These are phyloP conservation scores for Candida tibetensis DNA, from an alignment of 805 yeast species.

Conservation along the genomic window DNA sequence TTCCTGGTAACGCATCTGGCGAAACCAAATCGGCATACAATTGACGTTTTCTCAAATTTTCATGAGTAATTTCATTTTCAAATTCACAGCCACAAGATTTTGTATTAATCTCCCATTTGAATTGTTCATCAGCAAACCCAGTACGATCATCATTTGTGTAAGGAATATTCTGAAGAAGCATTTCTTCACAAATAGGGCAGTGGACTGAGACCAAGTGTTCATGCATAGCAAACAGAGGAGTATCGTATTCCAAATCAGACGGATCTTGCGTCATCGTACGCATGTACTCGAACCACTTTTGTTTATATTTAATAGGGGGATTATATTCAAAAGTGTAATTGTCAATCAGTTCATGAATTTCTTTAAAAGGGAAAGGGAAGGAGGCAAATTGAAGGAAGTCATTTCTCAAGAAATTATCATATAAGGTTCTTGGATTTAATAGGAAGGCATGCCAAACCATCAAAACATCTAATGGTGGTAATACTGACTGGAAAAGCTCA, in stretches of 20 bases:
- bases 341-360: constrained; percentile 9
- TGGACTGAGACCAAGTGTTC: constrained; percentile 8
- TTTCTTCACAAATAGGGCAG: constrained; percentile 14
- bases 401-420: constrained; percentile 15
- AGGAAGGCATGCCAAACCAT: constrained; percentile 25
- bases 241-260: neutral
- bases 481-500: constrained; percentile 4
- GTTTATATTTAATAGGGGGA: constrained; percentile 8
- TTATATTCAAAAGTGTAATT: constrained; percentile 11
- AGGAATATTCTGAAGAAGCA: constrained; percentile 9
- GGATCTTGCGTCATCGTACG: neutral
- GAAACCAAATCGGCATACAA: constrained; percentile 12
- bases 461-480: constrained; percentile 23
- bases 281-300: constrained; percentile 8
- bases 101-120: constrained; percentile 1
- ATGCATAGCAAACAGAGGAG: constrained; percentile 2
- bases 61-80: constrained; percentile 13
- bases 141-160: constrained; percentile 7
- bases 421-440: constrained; percentile 16
- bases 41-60: constrained; percentile 19
- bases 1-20: constrained; percentile 6
- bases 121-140: constrained; percentile 15
- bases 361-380: constrained; percentile 19
- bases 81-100: constrained; percentile 14
- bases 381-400: constrained; percentile 14